Conservation (phyloP, 2,329 filamentous ascomycete genomes). For the Hysterium pulicare region DNA sequence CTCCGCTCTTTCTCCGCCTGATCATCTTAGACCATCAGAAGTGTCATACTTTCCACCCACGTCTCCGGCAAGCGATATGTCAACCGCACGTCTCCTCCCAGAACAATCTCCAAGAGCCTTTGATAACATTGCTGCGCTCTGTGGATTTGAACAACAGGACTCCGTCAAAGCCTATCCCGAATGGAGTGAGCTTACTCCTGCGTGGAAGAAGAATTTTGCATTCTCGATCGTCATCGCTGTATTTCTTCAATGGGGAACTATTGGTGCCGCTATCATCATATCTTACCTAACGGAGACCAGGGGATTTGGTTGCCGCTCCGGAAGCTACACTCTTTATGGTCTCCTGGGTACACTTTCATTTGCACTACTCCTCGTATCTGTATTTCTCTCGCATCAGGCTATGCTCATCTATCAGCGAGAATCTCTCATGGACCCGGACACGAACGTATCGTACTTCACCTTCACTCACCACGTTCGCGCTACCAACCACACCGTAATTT, state of each 20-base stretch:
- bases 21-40: neutral
- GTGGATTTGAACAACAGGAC: neutral
- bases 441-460: neutral
- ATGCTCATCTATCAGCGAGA: conserved; percentile 12
- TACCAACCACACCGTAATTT: conserved; percentile 9
- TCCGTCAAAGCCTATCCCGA: conserved; percentile 15
- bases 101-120: conserved; percentile 4
- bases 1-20: neutral
- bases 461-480: conserved; percentile 7
- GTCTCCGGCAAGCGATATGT: neutral
- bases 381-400: conserved; percentile 10
- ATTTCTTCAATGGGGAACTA: conserved; percentile 22
- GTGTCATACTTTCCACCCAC: neutral
- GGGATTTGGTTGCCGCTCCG: conserved; percentile 19
- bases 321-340: conserved; percentile 15
- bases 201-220: conserved; percentile 15
- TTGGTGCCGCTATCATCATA: conserved; percentile 17
- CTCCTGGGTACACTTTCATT: conserved; percentile 13
- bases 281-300: conserved; percentile 17
- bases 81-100: neutral
- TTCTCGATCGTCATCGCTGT: conserved; percentile 13
- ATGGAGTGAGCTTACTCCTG: conserved; percentile 14
- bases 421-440: neutral
- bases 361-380: conserved; percentile 12
- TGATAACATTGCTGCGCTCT: neutral